A percentile compares a stretch with the other conserved stretches of the same genome.
Evolutionary conservation across 2,329 filamentous ascomycete genomes (phyloP).

Genomic region (Thielaviopsis euricoi): DNA sequence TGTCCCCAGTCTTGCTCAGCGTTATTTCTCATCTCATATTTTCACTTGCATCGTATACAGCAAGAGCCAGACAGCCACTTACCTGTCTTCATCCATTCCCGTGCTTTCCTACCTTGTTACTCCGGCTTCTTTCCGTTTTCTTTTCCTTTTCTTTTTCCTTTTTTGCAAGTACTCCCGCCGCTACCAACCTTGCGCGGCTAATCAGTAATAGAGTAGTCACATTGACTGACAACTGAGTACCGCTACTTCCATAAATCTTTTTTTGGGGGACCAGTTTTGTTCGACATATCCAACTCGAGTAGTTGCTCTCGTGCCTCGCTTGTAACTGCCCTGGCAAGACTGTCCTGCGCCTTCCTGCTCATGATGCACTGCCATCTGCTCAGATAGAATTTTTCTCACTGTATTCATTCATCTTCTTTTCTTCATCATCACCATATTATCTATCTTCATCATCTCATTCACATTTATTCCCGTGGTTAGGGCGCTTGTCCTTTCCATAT

Average conservation of each 20-base stretch:
- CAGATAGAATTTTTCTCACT: not conserved
- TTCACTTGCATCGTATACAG: not conserved
- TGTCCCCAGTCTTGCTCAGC: too few relatives aligned
- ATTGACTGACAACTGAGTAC: not conserved
- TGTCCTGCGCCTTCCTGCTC: not conserved
- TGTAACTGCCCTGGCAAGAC: not conserved
- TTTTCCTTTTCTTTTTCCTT: not conserved
- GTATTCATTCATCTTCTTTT: not conserved
- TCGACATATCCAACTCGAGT: not conserved
- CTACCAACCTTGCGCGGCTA: not conserved
- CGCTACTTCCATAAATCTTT: too few relatives aligned
- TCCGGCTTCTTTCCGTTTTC: not conserved
- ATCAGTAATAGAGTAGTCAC: not conserved
- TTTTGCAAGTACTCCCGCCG: not conserved
- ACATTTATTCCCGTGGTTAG: not conserved
- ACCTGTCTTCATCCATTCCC: not conserved
- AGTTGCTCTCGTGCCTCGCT: not conserved
- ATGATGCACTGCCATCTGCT: not conserved
- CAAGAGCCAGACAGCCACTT: not conserved
- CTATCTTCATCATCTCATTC: not conserved
- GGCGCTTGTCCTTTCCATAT: not conserved
- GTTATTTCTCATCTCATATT: not conserved
- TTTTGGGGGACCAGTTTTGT: too few relatives aligned
- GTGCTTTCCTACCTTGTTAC: not conserved
- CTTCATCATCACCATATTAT: not conserved